A percentile compares a stretch with the other conserved stretches of the same genome.
These are phyloP conservation scores for Penicillium subrubescens DNA, from an alignment of 495 filamentous ascomycete species.

Conservation along the genomic window DNA sequence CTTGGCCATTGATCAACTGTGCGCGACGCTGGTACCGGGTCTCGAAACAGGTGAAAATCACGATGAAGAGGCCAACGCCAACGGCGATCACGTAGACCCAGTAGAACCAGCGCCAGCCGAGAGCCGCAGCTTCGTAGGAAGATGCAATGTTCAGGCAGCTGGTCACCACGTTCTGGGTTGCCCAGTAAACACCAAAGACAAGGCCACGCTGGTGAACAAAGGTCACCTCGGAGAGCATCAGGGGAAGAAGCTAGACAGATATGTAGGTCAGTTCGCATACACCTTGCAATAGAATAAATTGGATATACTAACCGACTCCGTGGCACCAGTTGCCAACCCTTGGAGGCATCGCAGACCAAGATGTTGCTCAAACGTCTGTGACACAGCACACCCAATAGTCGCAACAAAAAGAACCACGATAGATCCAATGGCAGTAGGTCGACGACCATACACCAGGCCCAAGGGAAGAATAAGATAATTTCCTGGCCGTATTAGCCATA, in stretches of 20 bases:
- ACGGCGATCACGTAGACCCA: conserved; percentile 38
- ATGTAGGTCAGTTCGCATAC: neutral
- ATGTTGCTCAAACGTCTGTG: conserved; percentile 34
- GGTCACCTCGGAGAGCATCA: conserved; percentile 38
- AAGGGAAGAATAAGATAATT: conserved; percentile 39
- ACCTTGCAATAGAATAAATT: neutral
- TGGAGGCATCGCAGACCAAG: conserved; percentile 34
- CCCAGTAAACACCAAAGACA: conserved; percentile 37
- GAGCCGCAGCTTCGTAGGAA: conserved; percentile 35
- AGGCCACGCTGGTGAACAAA: conserved; percentile 37
- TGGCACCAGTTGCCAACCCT: conserved; percentile 38
- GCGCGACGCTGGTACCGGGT: conserved; percentile 31
- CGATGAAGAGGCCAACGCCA: conserved; percentile 33
- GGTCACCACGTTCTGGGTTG: conserved; percentile 37
- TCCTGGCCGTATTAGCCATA: conserved; percentile 19
- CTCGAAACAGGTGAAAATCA: conserved; percentile 34
- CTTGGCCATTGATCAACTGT: conserved; percentile 26
- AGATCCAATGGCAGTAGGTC: conserved; percentile 25
- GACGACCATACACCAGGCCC: conserved; percentile 32
- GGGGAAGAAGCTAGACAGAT: conserved; percentile 33
- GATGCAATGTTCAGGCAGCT: conserved; percentile 32
- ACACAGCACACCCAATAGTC: conserved; percentile 33
- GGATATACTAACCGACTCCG: conserved; percentile 31
- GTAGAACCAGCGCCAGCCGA: conserved; percentile 45
- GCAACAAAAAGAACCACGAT: conserved; percentile 28